These are phyloP conservation scores for Aspergillus biplanus DNA, from an alignment of 495 filamentous ascomycete genomes.

Conservation along the genomic window DNA sequence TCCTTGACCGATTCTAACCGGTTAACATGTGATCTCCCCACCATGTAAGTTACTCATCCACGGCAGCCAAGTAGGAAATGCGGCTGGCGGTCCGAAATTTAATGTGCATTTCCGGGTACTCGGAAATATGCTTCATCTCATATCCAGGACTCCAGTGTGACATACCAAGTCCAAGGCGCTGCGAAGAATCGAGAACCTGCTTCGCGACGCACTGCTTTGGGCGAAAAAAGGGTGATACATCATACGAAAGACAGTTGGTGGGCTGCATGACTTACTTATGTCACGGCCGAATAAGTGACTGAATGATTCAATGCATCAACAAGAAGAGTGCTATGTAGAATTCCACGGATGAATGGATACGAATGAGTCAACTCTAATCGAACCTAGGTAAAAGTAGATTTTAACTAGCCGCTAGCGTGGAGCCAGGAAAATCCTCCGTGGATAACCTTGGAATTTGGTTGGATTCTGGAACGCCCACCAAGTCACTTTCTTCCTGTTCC, in stretches of 20 bases:
- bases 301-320: background rate
- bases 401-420: no score
- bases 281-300: no score
- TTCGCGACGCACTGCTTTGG: conserved; percentile 36
- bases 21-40: conserved; percentile 29
- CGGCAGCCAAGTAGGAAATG: conserved; percentile 59
- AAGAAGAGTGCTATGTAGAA: background rate
- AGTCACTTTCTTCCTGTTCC: background rate
- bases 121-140: conserved; percentile 77
- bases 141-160: conserved; percentile 73
- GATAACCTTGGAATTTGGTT: no score
- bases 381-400: no score
- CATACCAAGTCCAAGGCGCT: conserved; percentile 53
- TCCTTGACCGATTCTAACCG: conserved; percentile 12
- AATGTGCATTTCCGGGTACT: conserved; percentile 73
- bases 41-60: conserved; percentile 69
- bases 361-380: background rate
- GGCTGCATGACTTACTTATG: conserved; percentile 17
- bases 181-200: conserved; percentile 47
- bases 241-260: conserved; percentile 47
- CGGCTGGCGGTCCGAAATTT: conserved; percentile 46
- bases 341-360: background rate
- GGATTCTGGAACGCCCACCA: background rate
- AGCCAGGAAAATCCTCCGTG: no score
- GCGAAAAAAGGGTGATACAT: conserved; percentile 54